Percentiles rank a stretch among this genome's conserved stretches.
phyloP scores from a whole-genome alignment of 495 filamentous ascomycete genomes.

The Neurospora sp. region DNA sequence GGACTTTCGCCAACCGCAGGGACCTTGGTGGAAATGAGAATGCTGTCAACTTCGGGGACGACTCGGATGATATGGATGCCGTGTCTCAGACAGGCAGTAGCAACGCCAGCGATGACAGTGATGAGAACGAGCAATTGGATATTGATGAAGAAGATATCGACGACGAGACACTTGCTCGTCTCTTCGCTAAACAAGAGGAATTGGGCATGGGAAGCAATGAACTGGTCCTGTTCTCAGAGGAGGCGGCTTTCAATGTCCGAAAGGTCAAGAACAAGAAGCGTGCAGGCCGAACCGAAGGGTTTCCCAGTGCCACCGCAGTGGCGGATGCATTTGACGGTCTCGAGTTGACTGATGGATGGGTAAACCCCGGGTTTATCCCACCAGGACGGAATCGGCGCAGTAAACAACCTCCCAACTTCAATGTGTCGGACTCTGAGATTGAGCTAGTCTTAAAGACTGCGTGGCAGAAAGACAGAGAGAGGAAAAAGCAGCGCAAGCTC shows the following conservation, averaged over 20 bases:
- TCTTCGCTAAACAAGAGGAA: conserved; percentile 58
- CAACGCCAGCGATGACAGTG: conserved; percentile 25
- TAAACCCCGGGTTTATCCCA: conserved; percentile 47
- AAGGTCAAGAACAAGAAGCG: neutral
- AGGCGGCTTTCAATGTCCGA: conserved; percentile 1
- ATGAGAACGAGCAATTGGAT: conserved; percentile 24
- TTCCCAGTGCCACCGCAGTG: conserved; percentile 51
- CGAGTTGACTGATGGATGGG: conserved; percentile 68
- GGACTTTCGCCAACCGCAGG: conserved; percentile 23
- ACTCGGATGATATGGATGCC: conserved; percentile 12
- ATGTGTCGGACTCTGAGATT: conserved; percentile 67
- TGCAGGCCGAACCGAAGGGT: neutral
- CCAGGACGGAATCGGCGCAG: conserved; percentile 46
- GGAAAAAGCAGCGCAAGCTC: conserved; percentile 69
- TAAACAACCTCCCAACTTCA: conserved; percentile 37
- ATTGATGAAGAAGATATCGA: conserved; percentile 21
- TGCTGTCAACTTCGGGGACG: conserved; percentile 14
- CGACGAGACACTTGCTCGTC: conserved; percentile 49
- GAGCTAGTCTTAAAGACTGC: conserved; percentile 46
- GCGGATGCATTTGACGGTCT: conserved; percentile 70
- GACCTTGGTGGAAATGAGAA: conserved; percentile 39
- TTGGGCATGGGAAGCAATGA: conserved; percentile 50
- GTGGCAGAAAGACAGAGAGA: conserved; percentile 70
- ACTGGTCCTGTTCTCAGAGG: conserved; percentile 43
- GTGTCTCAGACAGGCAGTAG: conserved; percentile 10